phyloP scores from a whole-genome alignment of 768 basidiomycete species.

The Lyophyllum decastes region DNA sequence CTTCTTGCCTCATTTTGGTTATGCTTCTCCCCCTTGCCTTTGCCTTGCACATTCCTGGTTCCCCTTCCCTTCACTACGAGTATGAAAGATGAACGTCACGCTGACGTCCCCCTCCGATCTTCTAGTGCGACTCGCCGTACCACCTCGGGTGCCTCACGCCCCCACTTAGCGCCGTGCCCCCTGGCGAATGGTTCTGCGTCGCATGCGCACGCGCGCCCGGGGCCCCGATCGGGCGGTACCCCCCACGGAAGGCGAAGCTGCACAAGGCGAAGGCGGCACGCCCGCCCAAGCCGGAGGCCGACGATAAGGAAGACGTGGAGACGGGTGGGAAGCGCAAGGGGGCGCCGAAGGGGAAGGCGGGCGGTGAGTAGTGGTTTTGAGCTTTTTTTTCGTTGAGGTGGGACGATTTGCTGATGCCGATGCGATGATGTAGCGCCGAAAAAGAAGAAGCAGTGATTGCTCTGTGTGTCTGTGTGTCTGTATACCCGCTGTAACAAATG shows the following conservation, averaged over 20 bases:
- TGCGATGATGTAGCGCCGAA: slow-evolving; percentile 13
- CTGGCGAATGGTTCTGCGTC: slow-evolving; percentile 93
- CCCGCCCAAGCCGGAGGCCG: slow-evolving; percentile 17
- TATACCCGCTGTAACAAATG: slow-evolving; percentile 7
- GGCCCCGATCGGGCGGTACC: slow-evolving; percentile 48
- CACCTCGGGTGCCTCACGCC: slow-evolving; percentile 83
- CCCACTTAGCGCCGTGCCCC: slow-evolving; percentile 74
- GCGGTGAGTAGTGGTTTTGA: slow-evolving; percentile 29
- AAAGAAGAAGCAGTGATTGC: slow-evolving; percentile 17
- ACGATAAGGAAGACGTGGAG: slow-evolving; percentile 19
- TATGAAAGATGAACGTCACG: no score
- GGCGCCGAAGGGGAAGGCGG: slow-evolving; percentile 30
- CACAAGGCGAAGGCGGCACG: slow-evolving; percentile 21
- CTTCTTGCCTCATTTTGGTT: no score
- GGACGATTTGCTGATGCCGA: neutral
- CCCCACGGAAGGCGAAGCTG: slow-evolving; percentile 19
- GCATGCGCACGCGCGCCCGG: slow-evolving; percentile 64
- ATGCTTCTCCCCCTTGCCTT: no score
- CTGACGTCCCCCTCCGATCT: slow-evolving; percentile 4
- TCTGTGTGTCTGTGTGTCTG: no score
- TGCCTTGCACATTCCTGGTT: no score
- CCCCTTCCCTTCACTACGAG: neutral
- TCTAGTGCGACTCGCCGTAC: slow-evolving; percentile 88
- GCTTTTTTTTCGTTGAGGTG: neutral
- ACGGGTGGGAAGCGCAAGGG: slow-evolving; percentile 47